These are phyloP conservation scores for Blastocystis sp. DNA, from an alignment of 352 stramenopile genomes.

Conservation along the genomic window DNA sequence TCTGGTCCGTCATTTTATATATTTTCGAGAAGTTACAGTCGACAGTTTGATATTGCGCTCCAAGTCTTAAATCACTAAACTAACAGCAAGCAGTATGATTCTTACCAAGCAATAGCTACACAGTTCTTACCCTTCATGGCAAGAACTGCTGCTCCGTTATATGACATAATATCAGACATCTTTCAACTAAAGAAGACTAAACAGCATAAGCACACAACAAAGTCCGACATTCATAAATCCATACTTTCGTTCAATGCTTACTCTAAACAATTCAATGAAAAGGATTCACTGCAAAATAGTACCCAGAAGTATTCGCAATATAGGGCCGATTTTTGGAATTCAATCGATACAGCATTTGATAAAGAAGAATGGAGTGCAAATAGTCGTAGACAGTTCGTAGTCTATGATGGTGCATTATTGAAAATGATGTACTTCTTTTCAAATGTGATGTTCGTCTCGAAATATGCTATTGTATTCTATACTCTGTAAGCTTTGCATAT, in stretches of 20 bases:
- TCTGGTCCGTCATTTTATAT: slow-evolving; percentile 90
- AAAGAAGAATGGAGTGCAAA: too few species aligned
- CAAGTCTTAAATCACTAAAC: slow-evolving; percentile 85
- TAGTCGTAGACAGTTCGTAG: too few species aligned
- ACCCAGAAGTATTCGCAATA: background rate
- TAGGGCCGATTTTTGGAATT: background rate
- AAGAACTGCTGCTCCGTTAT: slow-evolving; percentile 96
- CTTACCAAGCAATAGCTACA: slow-evolving; percentile 89
- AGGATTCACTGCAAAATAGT: background rate
- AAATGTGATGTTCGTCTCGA: background rate
- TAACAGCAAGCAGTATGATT: background rate
- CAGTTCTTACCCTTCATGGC: slow-evolving; percentile 98
- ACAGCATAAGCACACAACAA: background rate
- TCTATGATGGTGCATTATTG: background rate
- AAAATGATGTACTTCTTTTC: background rate
- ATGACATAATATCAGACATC: slow-evolving; percentile 77
- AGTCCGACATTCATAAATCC: background rate
- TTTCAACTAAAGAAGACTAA: slow-evolving; percentile 62
- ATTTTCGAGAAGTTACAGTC: slow-evolving; percentile 95
- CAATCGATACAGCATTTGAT: too few species aligned
- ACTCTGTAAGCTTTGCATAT: background rate
- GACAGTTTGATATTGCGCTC: slow-evolving; percentile 90
- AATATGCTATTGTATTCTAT: background rate
- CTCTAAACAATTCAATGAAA: background rate
- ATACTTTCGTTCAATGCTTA: background rate